Conservation (phyloP, 768 basidiomycete species). For the Calocera viscosa region DNA sequence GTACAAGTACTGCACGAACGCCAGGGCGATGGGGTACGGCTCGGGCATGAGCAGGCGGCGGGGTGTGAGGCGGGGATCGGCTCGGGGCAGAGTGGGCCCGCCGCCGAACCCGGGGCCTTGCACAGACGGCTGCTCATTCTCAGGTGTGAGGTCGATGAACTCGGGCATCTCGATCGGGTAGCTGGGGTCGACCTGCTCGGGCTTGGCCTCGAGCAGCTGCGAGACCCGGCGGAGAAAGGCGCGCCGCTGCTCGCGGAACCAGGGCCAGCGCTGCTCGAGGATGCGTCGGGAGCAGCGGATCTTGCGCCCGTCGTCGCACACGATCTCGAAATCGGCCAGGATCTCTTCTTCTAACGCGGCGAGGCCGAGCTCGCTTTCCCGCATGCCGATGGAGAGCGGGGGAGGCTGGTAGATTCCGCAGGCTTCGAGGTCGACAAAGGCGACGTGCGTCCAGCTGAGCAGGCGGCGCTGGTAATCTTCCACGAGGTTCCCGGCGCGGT, state of each 20-base stretch:
- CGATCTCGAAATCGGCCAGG: conserved; percentile 81
- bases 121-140: background rate
- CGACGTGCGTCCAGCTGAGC: conserved; percentile 84
- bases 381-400: conserved; percentile 43
- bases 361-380: conserved; percentile 75
- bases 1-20: conserved; percentile 89
- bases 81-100: conserved; percentile 26
- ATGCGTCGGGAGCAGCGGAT: conserved; percentile 70
- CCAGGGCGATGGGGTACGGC: conserved; percentile 76
- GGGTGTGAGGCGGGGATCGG: conserved; percentile 70
- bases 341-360: conserved; percentile 67
- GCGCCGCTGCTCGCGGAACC: conserved; percentile 69
- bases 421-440: conserved; percentile 80
- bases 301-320: conserved; percentile 80
- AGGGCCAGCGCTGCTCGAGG: conserved; percentile 88
- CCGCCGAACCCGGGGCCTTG: background rate
- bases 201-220: background rate
- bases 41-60: conserved; percentile 73
- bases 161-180: background rate
- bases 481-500: conserved; percentile 72
- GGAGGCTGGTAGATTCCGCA: conserved; percentile 94
- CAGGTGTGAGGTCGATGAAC: background rate
- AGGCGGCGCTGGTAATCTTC: conserved; percentile 87
- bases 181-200: background rate
- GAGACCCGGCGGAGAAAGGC: conserved; percentile 42